Evolutionary conservation across 805 yeast genomes (phyloP), one percentile per base, ranked within the genome.

Genomic region (Yamadazyma ubonensis): DNA sequence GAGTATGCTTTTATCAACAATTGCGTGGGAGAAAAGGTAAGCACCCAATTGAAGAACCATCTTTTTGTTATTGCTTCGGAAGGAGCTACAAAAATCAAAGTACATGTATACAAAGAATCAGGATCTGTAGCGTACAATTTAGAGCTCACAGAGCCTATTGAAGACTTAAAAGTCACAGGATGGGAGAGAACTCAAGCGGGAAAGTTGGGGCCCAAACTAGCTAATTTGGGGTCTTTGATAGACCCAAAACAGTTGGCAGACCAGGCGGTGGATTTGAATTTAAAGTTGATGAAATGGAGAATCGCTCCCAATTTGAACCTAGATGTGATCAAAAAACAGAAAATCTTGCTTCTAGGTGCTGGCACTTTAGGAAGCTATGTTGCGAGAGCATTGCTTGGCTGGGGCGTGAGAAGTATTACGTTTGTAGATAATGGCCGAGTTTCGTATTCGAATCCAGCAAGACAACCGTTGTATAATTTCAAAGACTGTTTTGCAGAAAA

Each of bases 331-430:
- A 75, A 78, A 47, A 43, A 61, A 12, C 75, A 83, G 8, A 82
- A 74, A 48, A 83, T 90, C 27, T 61, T 93, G 30, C 65, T 93
- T 11, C 71, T 93, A n/a, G 99, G 99, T 0, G 86, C 98, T 0
- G 99, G 99, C 5, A 93, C 99, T 2, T 70, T 95, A 6, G 99
- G 99, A 0, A 83, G 95, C 43, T 91, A 91, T 54, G 91, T 93
- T 5, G 76, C 95, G 0, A 71, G 99, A 40, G 83, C 86, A 0
- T 63, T 93, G 20, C 58, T 93, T 59, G 98, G 95, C 1, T 93
- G 99, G 99, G 99, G 99, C 3, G 90, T 90, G 0, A 67, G 87
- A 33, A 70, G 79, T 25, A 82, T 93, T 14, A 84, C 96, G 0
- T 81, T 93, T 61, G 91, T 93, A 2, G 99, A 93, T 59, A 87